These are phyloP conservation scores for Monosporascus sp. DNA, from an alignment of 2,329 filamentous ascomycete species.

Conservation along the genomic window DNA sequence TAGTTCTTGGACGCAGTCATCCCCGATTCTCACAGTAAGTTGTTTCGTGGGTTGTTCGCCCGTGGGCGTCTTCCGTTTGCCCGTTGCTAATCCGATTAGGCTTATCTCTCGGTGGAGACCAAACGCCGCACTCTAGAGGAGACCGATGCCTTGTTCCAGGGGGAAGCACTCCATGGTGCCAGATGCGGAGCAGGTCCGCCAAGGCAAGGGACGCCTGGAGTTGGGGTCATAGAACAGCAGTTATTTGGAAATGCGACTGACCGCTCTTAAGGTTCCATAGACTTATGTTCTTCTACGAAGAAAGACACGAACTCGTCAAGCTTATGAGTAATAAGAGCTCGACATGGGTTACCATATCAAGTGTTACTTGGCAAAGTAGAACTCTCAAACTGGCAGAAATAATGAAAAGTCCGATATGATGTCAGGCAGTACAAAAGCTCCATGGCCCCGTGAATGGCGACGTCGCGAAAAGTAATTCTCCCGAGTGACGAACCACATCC, in stretches of 20 bases:
- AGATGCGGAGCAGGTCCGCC: constrained; percentile 20
- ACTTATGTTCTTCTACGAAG: not conserved
- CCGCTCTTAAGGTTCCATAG: not conserved
- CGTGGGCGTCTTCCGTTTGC: not conserved
- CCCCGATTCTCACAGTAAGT: constrained; percentile 31
- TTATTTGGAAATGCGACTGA: constrained; percentile 1
- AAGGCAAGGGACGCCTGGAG: constrained; percentile 14
- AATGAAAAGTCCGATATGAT: too few species aligned
- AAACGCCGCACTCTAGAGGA: constrained; percentile 33
- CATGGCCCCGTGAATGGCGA: too few species aligned
- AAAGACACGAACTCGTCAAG: too few species aligned
- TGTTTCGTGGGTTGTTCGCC: not conserved
- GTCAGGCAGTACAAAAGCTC: too few species aligned
- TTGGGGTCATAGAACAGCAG: constrained; percentile 15
- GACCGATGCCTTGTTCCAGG: constrained; percentile 31
- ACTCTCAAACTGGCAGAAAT: too few species aligned
- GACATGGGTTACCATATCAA: too few species aligned
- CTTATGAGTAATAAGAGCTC: too few species aligned
- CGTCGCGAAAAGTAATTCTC: too few species aligned
- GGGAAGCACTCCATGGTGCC: constrained; percentile 26
- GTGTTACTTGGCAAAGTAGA: too few species aligned
- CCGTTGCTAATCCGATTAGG: constrained; percentile 12
- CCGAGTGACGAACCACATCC: too few species aligned
- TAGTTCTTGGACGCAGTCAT: constrained; percentile 36
- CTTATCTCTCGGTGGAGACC: constrained; percentile 31